Conservation (phyloP, 495 filamentous ascomycete species). For the Friedmanniomyces simplex region DNA sequence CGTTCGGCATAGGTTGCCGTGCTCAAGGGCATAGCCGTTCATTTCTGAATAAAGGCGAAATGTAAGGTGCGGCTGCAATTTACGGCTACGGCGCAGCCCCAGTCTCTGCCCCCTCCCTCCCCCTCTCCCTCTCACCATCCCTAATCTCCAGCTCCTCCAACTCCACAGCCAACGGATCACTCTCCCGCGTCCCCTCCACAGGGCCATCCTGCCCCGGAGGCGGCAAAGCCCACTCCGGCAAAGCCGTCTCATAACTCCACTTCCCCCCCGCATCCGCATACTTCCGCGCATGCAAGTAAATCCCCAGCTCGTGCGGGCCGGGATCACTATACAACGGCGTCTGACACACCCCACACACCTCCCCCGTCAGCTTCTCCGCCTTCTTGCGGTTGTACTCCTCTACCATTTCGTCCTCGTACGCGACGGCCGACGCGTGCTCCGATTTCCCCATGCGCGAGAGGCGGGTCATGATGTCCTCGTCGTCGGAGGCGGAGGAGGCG, state of each 20-base stretch:
- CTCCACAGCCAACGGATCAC: constrained; percentile 27
- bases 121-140: not conserved
- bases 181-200: constrained; percentile 24
- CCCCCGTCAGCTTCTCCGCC: constrained; percentile 85
- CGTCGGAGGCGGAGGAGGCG: constrained; percentile 56
- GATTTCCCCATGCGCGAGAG: constrained; percentile 88
- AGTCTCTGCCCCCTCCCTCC: not conserved
- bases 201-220: constrained; percentile 47
- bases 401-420: constrained; percentile 88
- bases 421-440: constrained; percentile 78
- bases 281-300: constrained; percentile 83
- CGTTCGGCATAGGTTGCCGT: too few species aligned
- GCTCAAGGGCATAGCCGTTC: too few species aligned
- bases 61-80: too few species aligned
- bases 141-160: constrained; percentile 25
- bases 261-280: constrained; percentile 71
- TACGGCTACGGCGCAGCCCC: not conserved
- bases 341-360: constrained; percentile 66
- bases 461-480: constrained; percentile 79
- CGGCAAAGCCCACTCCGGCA: constrained; percentile 80
- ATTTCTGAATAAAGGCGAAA: too few species aligned
- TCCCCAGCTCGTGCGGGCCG: constrained; percentile 74
- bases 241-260: constrained; percentile 77
- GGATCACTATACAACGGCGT: constrained; percentile 91
- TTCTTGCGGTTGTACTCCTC: constrained; percentile 72